These are phyloP conservation scores for Erythrobasidium hasegawianum DNA, from an alignment of 1,284 basidiomycete genomes.

Conservation along the genomic window DNA sequence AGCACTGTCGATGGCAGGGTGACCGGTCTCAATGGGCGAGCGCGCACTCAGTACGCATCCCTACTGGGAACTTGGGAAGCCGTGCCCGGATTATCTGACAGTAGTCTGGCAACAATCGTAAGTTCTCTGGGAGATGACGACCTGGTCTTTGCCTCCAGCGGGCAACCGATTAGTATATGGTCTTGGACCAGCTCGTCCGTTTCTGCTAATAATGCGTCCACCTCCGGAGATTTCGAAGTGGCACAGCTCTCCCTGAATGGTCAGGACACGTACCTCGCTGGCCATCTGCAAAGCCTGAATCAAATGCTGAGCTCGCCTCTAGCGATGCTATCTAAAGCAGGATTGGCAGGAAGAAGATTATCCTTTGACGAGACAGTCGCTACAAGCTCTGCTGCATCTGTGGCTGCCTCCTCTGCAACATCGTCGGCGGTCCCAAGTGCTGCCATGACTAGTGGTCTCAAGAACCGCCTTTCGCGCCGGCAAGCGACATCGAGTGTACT, in stretches of 20 bases:
- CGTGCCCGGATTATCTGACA: conserved; percentile 56
- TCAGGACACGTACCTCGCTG: conserved; percentile 6
- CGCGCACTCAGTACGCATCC: conserved; percentile 36
- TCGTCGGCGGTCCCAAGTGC: neutral
- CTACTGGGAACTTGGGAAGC: conserved; percentile 43
- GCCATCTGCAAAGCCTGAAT: neutral
- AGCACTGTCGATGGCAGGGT: conserved; percentile 72
- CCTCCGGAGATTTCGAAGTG: conserved; percentile 33
- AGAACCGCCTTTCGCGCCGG: conserved; percentile 13
- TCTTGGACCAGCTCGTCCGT: conserved; percentile 18
- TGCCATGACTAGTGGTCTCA: neutral
- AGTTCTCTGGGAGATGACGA: conserved; percentile 53
- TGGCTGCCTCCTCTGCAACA: neutral
- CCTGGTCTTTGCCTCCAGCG: conserved; percentile 15
- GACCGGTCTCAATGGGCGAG: conserved; percentile 53
- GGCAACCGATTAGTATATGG: conserved; percentile 32
- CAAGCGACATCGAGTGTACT: conserved; percentile 1
- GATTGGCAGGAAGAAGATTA: conserved; percentile 1
- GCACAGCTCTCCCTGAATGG: neutral
- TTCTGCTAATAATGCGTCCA: conserved; percentile 24
- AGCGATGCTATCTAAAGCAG: conserved; percentile 10
- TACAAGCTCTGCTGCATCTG: neutral
- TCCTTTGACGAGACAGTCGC: neutral
- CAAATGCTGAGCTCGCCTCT: neutral
- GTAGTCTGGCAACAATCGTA: conserved; percentile 70